These are phyloP conservation scores for Phaeosphaeria sp. DNA, from an alignment of 2,329 filamentous ascomycete genomes.

Conservation along the genomic window DNA sequence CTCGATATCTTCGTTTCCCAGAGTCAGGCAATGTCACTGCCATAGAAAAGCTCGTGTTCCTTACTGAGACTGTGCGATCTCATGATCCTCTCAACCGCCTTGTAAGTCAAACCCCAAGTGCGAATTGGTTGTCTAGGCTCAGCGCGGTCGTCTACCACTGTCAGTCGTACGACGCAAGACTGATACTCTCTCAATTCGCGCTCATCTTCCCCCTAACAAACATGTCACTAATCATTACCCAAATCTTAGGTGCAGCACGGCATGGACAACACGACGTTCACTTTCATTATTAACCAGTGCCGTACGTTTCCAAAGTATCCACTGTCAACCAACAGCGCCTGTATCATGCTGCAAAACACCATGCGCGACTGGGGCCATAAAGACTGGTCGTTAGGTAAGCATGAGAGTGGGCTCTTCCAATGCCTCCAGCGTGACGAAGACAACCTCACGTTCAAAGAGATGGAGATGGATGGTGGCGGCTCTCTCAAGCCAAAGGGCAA, in stretches of 20 bases:
- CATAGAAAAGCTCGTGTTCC: background rate
- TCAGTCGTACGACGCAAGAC: too few relatives aligned
- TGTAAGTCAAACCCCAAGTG: background rate
- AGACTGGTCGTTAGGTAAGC: background rate
- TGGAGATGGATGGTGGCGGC: background rate
- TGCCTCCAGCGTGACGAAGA: background rate
- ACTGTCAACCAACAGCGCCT: background rate
- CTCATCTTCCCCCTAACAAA: too few relatives aligned
- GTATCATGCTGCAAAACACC: background rate
- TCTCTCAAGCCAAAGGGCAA: background rate
- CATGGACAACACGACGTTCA: background rate
- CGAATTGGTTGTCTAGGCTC: too few relatives aligned
- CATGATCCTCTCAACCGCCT: background rate
- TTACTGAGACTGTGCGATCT: background rate
- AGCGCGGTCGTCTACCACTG: too few relatives aligned
- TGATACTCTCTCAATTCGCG: too few relatives aligned
- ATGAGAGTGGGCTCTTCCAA: background rate
- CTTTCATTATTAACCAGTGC: background rate
- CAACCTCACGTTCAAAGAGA: background rate
- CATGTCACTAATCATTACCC: too few relatives aligned
- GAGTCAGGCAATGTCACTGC: background rate
- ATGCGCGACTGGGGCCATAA: background rate
- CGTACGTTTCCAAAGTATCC: background rate
- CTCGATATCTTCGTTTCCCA: background rate
- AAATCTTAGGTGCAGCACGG: background rate